A percentile compares a stretch with the other conserved stretches of the same genome.
phyloP scores from a whole-genome alignment of 192 early-diverging fungal species.

The Coemansia sp. region DNA sequence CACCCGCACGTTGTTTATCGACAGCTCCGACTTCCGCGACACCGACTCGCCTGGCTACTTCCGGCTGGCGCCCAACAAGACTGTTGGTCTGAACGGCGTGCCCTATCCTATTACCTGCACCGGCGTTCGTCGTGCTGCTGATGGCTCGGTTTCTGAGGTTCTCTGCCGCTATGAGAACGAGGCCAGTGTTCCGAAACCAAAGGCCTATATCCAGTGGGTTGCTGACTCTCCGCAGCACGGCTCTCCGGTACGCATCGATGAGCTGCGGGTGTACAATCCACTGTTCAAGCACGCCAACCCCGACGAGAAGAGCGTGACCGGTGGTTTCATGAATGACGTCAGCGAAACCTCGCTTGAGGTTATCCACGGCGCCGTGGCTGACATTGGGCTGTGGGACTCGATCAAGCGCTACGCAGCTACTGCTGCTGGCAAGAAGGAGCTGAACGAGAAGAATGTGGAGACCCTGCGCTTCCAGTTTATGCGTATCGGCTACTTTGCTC shows the following conservation, averaged over 20 bases:
- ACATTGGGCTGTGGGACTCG: conserved; percentile 76
- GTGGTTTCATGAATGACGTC: conserved; percentile 89
- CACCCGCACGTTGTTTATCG: conserved; percentile 91
- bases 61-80: conserved; percentile 89
- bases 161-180: conserved; percentile 78
- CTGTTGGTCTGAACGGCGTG: conserved; percentile 89
- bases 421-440: conserved; percentile 52
- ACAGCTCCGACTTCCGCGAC: conserved; percentile 91
- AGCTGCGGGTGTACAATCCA: conserved; percentile 81
- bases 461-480: conserved; percentile 90
- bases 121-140: conserved; percentile 69
- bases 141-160: conserved; percentile 82
- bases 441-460: conserved; percentile 66
- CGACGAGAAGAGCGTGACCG: conserved; percentile 69
- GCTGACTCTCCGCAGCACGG: conserved; percentile 78
- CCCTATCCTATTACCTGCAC: conserved; percentile 86
- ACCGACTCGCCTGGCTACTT: conserved; percentile 92
- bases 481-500: conserved; percentile 96
- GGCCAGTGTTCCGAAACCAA: conserved; percentile 72
- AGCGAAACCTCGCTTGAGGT: conserved; percentile 74
- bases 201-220: conserved; percentile 99
- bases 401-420: conserved; percentile 56
- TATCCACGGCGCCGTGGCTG: conserved; percentile 70
- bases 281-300: conserved; percentile 93
- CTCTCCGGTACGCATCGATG: conserved; percentile 79